A percentile compares a stretch with the other conserved stretches of the same genome.
Evolutionary conservation across 805 yeast species (phyloP).

Genomic region (Candida oleophila): DNA sequence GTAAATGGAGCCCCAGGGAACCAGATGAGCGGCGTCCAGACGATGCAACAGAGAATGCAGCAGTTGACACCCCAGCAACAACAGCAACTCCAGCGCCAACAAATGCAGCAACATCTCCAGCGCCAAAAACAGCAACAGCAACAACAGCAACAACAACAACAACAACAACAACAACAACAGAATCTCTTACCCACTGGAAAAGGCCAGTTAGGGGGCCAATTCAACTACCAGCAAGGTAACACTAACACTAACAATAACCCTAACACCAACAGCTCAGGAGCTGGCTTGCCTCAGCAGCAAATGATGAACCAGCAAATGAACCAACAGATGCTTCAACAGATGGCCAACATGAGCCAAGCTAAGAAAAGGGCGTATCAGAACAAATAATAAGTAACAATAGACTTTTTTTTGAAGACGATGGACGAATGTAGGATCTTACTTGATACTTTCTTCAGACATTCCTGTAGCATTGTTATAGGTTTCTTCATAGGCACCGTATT

Average conservation of each 20-base stretch:
- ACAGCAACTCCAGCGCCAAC: constrained; percentile 4
- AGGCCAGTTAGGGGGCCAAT: constrained; percentile 9
- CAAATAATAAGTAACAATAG: constrained; percentile 5
- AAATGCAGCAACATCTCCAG: constrained; percentile 10
- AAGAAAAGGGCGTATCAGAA: constrained; percentile 7
- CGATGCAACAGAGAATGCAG: constrained; percentile 1
- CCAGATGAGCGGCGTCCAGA: neutral
- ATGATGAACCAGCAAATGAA: constrained; percentile 18
- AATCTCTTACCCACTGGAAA: constrained; percentile 2
- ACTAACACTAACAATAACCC: constrained; percentile 2
- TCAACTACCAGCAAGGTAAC: constrained; percentile 9
- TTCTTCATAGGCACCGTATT: neutral
- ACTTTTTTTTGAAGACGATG: too few species aligned
- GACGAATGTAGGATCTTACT: too few species aligned
- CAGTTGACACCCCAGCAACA: constrained; percentile 13
- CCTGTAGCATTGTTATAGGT: too few species aligned
- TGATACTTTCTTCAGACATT: too few species aligned
- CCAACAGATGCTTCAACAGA: constrained; percentile 12
- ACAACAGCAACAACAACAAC: constrained; percentile 10
- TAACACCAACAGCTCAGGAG: neutral
- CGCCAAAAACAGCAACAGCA: constrained; percentile 16
- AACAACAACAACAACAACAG: constrained; percentile 11
- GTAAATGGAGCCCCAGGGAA: neutral
- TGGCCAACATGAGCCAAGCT: constrained; percentile 7
- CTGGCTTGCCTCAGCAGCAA: constrained; percentile 13